Evolutionary conservation across 768 basidiomycete species (phyloP).

Genomic region (Panellus pusillus): DNA sequence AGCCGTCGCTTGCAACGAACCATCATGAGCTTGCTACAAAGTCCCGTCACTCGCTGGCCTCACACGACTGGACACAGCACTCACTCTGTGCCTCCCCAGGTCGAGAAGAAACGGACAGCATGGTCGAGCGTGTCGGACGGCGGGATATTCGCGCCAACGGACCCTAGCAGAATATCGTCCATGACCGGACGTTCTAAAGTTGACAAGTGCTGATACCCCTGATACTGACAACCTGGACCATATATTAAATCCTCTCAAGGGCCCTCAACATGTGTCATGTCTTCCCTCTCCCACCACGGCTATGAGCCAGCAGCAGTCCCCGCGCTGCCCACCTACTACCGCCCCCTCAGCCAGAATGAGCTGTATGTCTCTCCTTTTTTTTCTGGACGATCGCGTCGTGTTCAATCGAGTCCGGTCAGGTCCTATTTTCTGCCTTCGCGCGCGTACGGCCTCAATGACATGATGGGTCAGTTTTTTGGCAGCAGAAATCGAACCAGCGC

Average conservation of each 20-base stretch:
- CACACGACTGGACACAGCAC: conserved; percentile 23
- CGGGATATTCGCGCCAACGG: conserved; percentile 11
- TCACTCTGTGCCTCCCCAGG: conserved; percentile 62
- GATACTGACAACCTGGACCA: too few relatives aligned
- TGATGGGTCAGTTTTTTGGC: conserved; percentile 1
- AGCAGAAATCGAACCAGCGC: background rate
- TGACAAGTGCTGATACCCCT: too few relatives aligned
- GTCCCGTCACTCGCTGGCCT: background rate
- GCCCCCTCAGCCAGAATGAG: conserved; percentile 1
- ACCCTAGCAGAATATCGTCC: conserved; percentile 16
- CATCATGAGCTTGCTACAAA: conserved; percentile 48
- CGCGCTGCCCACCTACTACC: background rate
- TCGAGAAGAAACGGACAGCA: conserved; percentile 50
- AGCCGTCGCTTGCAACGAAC: conserved; percentile 29
- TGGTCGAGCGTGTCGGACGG: conserved; percentile 47
- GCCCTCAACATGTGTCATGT: too few relatives aligned
- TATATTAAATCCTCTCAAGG: background rate
- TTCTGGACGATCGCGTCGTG: too few relatives aligned
- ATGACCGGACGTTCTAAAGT: background rate
- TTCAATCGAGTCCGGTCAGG: background rate
- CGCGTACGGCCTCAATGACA: conserved; percentile 9
- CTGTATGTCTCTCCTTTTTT: background rate
- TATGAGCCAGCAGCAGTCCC: too few relatives aligned
- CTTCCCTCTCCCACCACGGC: too few relatives aligned
- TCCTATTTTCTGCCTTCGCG: conserved; percentile 12